Evolutionary conservation across 148 eudicot species (phyloP).

Genomic region (Heliamphora exappendiculata): DNA sequence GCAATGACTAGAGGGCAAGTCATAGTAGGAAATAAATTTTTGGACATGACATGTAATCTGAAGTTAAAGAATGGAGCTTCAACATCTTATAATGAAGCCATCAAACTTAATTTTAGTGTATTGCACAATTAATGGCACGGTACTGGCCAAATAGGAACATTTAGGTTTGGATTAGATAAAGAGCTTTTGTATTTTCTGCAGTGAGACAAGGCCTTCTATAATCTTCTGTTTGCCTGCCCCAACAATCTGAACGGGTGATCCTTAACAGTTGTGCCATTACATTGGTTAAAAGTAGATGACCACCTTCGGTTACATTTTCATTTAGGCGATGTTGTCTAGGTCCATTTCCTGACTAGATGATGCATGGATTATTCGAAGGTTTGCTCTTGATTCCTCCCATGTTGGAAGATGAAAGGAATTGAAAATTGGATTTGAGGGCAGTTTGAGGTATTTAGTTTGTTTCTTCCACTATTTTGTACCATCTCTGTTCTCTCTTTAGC

Average conservation of each 20-base stretch:
- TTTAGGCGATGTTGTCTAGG: not conserved
- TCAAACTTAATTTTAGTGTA: not conserved
- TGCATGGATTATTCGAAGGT: too few relatives aligned
- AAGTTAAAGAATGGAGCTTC: not conserved
- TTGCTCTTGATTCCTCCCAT: too few relatives aligned
- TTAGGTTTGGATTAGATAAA: not conserved
- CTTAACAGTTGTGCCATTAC: not conserved
- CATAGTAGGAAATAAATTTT: not conserved
- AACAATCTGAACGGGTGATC: not conserved
- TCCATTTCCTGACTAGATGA: not conserved
- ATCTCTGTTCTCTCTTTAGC: not conserved
- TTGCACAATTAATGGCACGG: not conserved
- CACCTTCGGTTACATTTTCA: not conserved
- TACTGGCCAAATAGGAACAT: not conserved
- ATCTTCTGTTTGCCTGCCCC: not conserved
- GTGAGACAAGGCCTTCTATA: not conserved
- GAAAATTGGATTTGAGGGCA: too few relatives aligned
- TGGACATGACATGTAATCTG: not conserved
- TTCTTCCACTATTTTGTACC: not conserved
- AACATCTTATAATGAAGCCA: not conserved
- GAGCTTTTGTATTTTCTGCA: slow-evolving; percentile 2
- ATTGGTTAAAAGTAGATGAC: not conserved
- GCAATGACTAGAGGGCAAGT: not conserved
- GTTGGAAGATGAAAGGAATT: too few relatives aligned
- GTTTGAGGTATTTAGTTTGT: not conserved